Base-by-base conservation (phyloP, 352 stramenopile species). In the Globisporangium spinosum region DNA sequence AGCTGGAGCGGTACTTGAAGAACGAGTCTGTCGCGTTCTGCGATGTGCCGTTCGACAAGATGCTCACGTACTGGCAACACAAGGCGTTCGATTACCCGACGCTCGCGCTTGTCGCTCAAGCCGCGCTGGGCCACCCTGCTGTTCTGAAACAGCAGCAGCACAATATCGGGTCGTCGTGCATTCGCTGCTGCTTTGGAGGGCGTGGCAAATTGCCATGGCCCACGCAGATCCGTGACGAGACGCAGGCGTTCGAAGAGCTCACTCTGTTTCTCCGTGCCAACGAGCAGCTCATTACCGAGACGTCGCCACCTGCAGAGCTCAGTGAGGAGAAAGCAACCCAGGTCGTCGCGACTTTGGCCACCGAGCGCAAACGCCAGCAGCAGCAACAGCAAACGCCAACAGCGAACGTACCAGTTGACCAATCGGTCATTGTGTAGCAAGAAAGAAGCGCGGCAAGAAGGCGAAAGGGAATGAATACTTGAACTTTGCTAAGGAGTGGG, bases 71-170 rank as follows among this genome's bases (percentile, higher is more conserved):
- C 20, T 74, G 69, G 69, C 58, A 74, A 32, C 69, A 62, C 25
- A 74, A 74, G 59, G 32, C 69, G 45, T 74, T 74, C 17, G 69
- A 74, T 38, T 71, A 65, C n/a, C 69, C 69, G n/a, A 69, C 61
- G 20, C 64, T 74, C 34, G 58, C 69, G 3, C 35, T 68, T 8
- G 29, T 65, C 7, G 67, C 67, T 7, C 67, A 72, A n/a, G 55
- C 38, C 0, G 27, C 17, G 12, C 53, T 72, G 3, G 62, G 62
- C 1, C 53, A 69, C 38, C 53, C 67, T 15, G 61, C 49, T 29
- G 57, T 53, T 17, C 15, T 56, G 20, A 20, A 51, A 17, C 4
- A 23, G 15, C 25, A 35, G 9, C 38, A 29, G 20, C 61, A 35
- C 10, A 17, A 12, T 23, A 20, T 25, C 12, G 17, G 15, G 43